A percentile compares a stretch with the other conserved stretches of the same genome.
Conservation (phyloP, 768 basidiomycete genomes). For the Suillus fuscotomentosus region DNA sequence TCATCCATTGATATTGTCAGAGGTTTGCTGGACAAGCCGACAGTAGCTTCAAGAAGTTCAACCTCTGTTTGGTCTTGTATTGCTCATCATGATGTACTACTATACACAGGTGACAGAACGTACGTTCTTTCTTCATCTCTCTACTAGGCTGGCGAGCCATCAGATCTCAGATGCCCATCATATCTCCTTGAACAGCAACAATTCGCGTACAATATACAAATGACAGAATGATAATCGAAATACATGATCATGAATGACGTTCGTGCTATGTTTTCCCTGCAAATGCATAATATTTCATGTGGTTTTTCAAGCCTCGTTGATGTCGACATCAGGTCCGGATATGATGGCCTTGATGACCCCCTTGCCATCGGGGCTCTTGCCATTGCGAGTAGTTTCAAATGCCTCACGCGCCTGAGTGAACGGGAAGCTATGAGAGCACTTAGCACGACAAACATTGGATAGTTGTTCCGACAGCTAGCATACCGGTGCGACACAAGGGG, state of each 20-base stretch:
- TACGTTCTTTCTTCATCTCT: no score
- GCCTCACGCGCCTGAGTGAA: slow-evolving; percentile 80
- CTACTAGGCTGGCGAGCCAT: no score
- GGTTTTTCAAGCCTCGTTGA: slow-evolving; percentile 35
- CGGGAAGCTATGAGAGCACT: slow-evolving; percentile 46
- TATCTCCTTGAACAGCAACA: neutral
- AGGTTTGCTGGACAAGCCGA: no score
- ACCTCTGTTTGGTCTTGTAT: no score
- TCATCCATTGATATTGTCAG: no score
- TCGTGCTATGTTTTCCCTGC: neutral
- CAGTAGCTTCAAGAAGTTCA: no score
- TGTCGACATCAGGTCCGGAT: slow-evolving; percentile 67
- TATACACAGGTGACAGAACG: no score
- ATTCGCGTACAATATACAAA: neutral
- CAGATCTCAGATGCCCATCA: no score
- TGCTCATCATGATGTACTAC: no score
- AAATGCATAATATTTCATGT: neutral
- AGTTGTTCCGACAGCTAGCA: slow-evolving; percentile 13
- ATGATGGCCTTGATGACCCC: slow-evolving; percentile 89
- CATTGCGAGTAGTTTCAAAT: slow-evolving; percentile 76
- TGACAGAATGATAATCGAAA: neutral
- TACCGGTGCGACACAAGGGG: slow-evolving; percentile 88
- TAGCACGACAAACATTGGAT: neutral
- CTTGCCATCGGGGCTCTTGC: slow-evolving; percentile 85
- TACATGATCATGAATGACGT: neutral